Conservation (phyloP, 257 asterid genomes). For the Petunia secreta region DNA sequence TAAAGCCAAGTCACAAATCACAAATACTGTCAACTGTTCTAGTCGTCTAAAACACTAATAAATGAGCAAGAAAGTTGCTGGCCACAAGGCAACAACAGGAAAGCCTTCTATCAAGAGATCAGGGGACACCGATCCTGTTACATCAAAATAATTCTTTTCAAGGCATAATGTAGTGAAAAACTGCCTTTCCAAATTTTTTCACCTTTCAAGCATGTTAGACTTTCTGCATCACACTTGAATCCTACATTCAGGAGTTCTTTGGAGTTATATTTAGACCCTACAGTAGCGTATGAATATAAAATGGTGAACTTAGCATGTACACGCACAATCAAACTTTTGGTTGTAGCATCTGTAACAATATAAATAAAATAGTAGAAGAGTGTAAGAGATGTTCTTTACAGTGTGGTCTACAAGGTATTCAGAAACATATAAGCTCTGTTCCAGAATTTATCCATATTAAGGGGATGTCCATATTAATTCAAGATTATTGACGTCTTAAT, state of each 20-base stretch:
- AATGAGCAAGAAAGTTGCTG: not conserved
- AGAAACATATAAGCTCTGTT: not conserved
- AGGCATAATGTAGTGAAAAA: not conserved
- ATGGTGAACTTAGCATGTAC: not conserved
- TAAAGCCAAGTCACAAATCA: not conserved
- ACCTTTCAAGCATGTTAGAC: not conserved
- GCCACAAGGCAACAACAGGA: not conserved
- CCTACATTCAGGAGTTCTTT: constrained; percentile 6
- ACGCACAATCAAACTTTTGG: too few species aligned
- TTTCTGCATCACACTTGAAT: not conserved
- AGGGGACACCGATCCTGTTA: not conserved
- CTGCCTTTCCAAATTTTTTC: not conserved
- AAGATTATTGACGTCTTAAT: not conserved
- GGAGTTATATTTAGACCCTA: not conserved
- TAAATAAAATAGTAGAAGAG: not conserved
- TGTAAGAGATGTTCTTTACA: not conserved
- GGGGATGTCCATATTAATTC: not conserved
- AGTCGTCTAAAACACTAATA: not conserved
- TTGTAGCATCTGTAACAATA: not conserved
- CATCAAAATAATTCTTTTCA: not conserved
- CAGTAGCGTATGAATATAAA: not conserved
- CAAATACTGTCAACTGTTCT: not conserved
- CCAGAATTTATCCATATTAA: not conserved
- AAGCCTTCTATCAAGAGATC: constrained; percentile 2
- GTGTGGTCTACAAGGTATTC: not conserved